A percentile compares a stretch with the other conserved stretches of the same genome.
Conservation (phyloP, 805 yeast species). For the Hanseniaspora nectarophila region DNA sequence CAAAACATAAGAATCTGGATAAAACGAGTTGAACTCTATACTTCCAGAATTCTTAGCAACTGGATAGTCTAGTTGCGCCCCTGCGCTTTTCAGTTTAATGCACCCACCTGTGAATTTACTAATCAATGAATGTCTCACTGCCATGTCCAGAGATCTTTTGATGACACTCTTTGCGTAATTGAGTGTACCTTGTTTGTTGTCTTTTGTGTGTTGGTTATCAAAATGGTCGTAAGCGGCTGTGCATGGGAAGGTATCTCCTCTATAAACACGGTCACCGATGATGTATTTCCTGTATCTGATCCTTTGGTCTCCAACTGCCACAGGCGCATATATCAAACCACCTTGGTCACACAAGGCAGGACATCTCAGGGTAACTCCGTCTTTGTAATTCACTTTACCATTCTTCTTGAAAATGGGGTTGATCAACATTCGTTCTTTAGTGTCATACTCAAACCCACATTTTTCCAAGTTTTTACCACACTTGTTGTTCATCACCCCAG, state of each 20-base stretch:
- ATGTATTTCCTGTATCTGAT: conserved; percentile 60
- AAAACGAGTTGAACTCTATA: conserved; percentile 54
- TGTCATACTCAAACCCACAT: conserved; percentile 31
- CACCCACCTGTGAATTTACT: conserved; percentile 14
- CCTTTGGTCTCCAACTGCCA: conserved; percentile 58
- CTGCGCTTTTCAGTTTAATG: background rate
- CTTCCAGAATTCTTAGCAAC: background rate
- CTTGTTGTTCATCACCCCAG: conserved; percentile 28
- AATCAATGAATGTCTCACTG: conserved; percentile 33
- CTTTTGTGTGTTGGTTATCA: background rate
- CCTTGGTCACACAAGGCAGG: conserved; percentile 79
- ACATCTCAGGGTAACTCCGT: conserved; percentile 50
- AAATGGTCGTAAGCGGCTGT: conserved; percentile 13
- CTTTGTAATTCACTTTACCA: conserved; percentile 15
- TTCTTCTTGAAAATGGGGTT: background rate
- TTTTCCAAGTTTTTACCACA: conserved; percentile 64
- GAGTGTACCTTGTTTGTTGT: background rate
- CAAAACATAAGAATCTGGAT: conserved; percentile 63
- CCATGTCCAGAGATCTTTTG: conserved; percentile 25
- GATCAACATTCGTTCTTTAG: background rate
- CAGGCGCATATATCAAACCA: conserved; percentile 61
- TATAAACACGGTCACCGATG: conserved; percentile 58
- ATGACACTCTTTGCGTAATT: background rate
- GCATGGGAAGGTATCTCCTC: conserved; percentile 14
- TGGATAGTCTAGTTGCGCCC: conserved; percentile 26